Evolutionary conservation across 352 stramenopile species (phyloP).

Genomic region (Phytophthora pluvialis): DNA sequence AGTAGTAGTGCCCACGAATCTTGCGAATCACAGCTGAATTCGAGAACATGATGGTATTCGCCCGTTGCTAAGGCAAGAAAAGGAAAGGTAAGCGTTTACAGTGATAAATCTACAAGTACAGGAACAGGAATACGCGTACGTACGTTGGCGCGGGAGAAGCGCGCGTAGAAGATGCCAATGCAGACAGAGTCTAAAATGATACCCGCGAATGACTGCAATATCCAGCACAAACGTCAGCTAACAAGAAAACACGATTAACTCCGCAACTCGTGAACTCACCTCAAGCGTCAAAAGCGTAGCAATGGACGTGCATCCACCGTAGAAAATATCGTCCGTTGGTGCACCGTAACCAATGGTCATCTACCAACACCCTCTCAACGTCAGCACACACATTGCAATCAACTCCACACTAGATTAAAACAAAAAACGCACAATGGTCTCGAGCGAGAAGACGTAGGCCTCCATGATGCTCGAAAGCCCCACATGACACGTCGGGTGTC

Average conservation of each 20-base stretch:
- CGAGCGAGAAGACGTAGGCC: conserved; percentile 88
- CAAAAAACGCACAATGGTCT: conserved; percentile 82
- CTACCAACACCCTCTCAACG: conserved; percentile 28
- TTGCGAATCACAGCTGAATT: conserved; percentile 87
- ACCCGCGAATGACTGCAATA: conserved; percentile 74
- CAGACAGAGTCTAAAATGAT: conserved; percentile 90
- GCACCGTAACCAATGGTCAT: conserved; percentile 91
- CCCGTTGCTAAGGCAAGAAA: conserved; percentile 61
- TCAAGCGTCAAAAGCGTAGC: conserved; percentile 80
- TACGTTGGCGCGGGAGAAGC: conserved; percentile 84
- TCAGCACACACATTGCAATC: conserved; percentile 6
- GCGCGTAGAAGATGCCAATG: conserved; percentile 89
- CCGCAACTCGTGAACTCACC: conserved; percentile 31
- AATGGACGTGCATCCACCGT: conserved; percentile 82
- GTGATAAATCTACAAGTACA: not conserved
- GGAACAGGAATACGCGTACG: conserved; percentile 21
- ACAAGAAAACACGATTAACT: not conserved
- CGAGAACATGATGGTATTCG: conserved; percentile 89
- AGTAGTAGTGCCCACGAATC: conserved; percentile 90
- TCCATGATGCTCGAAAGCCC: conserved; percentile 79
- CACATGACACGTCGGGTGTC: conserved; percentile 71
- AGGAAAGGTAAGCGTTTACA: not conserved
- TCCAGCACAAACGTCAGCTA: conserved; percentile 4
- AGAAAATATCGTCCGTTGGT: conserved; percentile 90
- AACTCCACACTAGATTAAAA: not conserved